Evolutionary conservation across 2,329 filamentous ascomycete species (phyloP).

Genomic region (Harringtonia lauricola): DNA sequence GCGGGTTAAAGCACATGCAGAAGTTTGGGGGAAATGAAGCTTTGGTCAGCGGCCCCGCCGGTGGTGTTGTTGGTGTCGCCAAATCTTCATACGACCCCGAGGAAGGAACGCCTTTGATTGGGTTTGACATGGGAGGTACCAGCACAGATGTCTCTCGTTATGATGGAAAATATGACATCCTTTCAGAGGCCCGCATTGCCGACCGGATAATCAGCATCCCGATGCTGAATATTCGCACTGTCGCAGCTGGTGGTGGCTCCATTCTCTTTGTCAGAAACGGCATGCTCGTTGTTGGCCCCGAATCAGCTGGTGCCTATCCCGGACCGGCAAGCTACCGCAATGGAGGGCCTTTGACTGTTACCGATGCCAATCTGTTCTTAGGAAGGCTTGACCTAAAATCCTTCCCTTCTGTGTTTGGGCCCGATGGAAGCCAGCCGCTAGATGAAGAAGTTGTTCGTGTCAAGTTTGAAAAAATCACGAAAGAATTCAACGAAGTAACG

Average conservation of each 20-base stretch:
- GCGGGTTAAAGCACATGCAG: constrained; percentile 18
- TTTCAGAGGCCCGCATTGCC: constrained; percentile 57
- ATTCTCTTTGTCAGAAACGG: constrained; percentile 57
- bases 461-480: background rate
- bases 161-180: constrained; percentile 57
- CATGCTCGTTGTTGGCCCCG: constrained; percentile 56
- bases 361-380: constrained; percentile 55
- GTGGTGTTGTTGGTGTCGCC: constrained; percentile 62
- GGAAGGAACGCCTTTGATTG: constrained; percentile 57
- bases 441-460: constrained; percentile 12
- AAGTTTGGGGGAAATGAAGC: constrained; percentile 28
- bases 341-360: constrained; percentile 53
- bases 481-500: background rate
- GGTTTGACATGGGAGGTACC: constrained; percentile 70
- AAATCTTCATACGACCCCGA: constrained; percentile 59
- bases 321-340: constrained; percentile 59
- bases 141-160: constrained; percentile 86
- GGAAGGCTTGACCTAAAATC: constrained; percentile 44
- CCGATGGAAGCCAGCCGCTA: constrained; percentile 44
- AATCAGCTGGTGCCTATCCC: constrained; percentile 71
- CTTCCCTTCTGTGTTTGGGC: constrained; percentile 58
- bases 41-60: constrained; percentile 59
- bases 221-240: constrained; percentile 87
- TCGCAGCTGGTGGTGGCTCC: constrained; percentile 64
- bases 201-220: constrained; percentile 85